Base-by-base conservation (phyloP, 2,329 filamentous ascomycete species). In the Aulographum hederae region DNA sequence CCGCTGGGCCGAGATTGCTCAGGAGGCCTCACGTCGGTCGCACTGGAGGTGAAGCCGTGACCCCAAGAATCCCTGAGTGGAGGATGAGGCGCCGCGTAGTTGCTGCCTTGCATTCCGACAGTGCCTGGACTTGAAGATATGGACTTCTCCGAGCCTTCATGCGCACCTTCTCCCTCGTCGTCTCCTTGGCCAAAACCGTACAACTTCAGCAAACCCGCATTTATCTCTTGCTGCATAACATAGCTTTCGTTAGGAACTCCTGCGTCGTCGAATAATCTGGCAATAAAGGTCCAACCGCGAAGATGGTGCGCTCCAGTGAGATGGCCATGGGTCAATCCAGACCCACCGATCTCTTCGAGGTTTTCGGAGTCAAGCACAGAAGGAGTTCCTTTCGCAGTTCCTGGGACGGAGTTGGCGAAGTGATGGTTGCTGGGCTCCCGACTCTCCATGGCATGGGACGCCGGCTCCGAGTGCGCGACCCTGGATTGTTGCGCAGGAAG, bases 71-170 rank as follows among this genome's bases (percentile, higher is more conserved):
- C n/a, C n/a, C n/a, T n/a, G n/a, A n/a, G n/a, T n/a, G n/a, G n/a
- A n/a, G n/a, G n/a, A 6, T 54, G 46, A 14, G 48, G 34, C 37
- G 35, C 5, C 8, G 8, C 21, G 21, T 25, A 8, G 8, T 25
- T n/a, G 21, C 8, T n/a, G n/a, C 8, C 21, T 8, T 25, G 8
- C 8, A 8, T 25, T 8, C n/a, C 21, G n/a, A 8, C 21, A 25
- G 8, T 25, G 8, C 8, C 21, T 25, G 21, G 21, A 25, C 21
- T 25, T 8, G 21, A n/a, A 25, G 21, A 8, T 8, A 25, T 25
- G 21, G 21, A n/a, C n/a, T 25, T n/a, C 8, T 25, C n/a, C 8
- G n/a, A 8, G 8, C n/a, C 8, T 8, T 8, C 8, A 8, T 25
- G 8, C n/a, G 8, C 21, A 8, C n/a, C 21, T 25, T 25, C n/a